Conservation (phyloP, 495 filamentous ascomycete genomes). For the Xylaria scruposa region DNA sequence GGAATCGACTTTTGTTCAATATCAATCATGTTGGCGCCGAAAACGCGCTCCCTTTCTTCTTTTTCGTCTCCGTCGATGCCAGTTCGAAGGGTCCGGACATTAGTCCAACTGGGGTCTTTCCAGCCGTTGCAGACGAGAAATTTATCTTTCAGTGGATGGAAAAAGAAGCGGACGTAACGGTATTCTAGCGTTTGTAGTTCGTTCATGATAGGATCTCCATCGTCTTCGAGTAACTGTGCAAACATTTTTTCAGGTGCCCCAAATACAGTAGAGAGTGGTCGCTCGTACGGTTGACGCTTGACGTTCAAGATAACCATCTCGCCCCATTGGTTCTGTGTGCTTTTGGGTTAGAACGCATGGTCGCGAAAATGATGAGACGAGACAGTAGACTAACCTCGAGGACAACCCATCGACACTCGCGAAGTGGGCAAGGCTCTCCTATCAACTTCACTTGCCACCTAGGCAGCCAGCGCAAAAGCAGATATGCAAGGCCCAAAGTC, state of each 20-base stretch:
- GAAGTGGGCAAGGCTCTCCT: slow-evolving; percentile 69
- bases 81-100: slow-evolving; percentile 72
- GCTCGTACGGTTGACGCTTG: slow-evolving; percentile 71
- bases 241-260: slow-evolving; percentile 65
- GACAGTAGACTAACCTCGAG: slow-evolving; percentile 66
- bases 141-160: slow-evolving; percentile 84
- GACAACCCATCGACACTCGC: slow-evolving; percentile 86
- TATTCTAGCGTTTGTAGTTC: slow-evolving; percentile 82
- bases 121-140: slow-evolving; percentile 86
- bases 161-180: slow-evolving; percentile 91
- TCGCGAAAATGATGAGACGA: background rate
- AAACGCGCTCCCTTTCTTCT: slow-evolving; percentile 80
- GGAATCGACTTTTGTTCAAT: slow-evolving; percentile 84
- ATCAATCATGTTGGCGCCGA: slow-evolving; percentile 87
- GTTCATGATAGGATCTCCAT: slow-evolving; percentile 79
- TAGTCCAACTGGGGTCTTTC: slow-evolving; percentile 91
- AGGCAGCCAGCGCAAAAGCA: slow-evolving; percentile 89
- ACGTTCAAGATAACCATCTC: slow-evolving; percentile 80
- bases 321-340: slow-evolving; percentile 82
- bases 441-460: slow-evolving; percentile 80
- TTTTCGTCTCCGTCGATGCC: slow-evolving; percentile 94
- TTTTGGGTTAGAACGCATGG: slow-evolving; percentile 34
- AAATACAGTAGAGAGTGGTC: slow-evolving; percentile 86
- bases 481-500: slow-evolving; percentile 78
- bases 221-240: slow-evolving; percentile 71